Base-by-base conservation (phyloP, 441 rosid species). In the Erodium moschatum region DNA sequence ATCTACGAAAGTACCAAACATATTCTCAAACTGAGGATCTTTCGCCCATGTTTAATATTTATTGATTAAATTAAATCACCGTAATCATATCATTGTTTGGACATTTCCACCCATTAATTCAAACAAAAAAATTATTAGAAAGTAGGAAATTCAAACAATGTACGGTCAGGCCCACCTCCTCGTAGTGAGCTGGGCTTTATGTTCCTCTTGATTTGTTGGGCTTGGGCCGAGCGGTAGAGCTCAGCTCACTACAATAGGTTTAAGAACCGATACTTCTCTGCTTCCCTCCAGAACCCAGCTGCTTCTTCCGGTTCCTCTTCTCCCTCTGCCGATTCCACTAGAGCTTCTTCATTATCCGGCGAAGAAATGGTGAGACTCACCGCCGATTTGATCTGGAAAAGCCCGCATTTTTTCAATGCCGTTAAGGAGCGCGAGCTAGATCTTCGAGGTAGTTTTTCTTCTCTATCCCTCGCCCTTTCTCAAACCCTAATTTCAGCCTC, bases 371-470 rank as follows among this genome's bases (percentile, higher is more conserved):
- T 70, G 73, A 74, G 73, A 65, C 48, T 74, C 63, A 46, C 77
- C 1, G 77, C 70, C 61, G 77, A 74, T 66, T 70, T 74, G 77
- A 66, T 74, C 61, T 74, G 77, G 77, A 74, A 74, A 8, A 74
- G 77, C 62, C 77, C 73, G 33, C 77, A 74, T 61, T 74, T 74
- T 67, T 74, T 74, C 77, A 74, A 74, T 35, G 77, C 77, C 67
- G 50, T 74, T 4, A 70, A 70, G 67, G 77, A 74, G 67, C 77
- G 77, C 13, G 77, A 74, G 73, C 62, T 94, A 65, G 97, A 94
- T 81, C 97, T 94, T 69, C 92, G 99, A 80, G 97, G 98, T 86
- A 38, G 18, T 35, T 0, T 52, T 58, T 64, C 31, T 12, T 0
- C 44, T 11, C 40, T 67, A 24, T 31, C 19, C 27, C 4, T 5